A percentile compares a stretch with the other conserved stretches of the same genome.
These are phyloP conservation scores for Fusarium scirpi DNA, from an alignment of 2,329 filamentous ascomycete genomes.

Conservation along the genomic window DNA sequence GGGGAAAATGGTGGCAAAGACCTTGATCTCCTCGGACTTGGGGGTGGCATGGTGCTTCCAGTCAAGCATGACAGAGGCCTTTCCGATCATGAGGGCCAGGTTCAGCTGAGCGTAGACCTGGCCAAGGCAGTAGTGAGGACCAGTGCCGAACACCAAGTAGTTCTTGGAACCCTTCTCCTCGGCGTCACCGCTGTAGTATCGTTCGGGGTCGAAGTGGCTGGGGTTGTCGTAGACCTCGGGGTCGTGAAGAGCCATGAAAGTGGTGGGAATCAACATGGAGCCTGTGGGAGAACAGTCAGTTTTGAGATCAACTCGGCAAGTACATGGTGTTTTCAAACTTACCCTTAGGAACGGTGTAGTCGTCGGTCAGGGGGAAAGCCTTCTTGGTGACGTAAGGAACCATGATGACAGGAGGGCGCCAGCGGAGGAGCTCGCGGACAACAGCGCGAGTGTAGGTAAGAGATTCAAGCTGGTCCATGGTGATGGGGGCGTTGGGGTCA, in stretches of 20 bases:
- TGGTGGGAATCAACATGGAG: slow-evolving; percentile 93
- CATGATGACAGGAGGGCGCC: slow-evolving; percentile 96
- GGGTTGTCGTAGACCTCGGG: slow-evolving; percentile 92
- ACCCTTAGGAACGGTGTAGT: slow-evolving; percentile 93
- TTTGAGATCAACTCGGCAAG: background rate
- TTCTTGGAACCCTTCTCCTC: slow-evolving; percentile 91
- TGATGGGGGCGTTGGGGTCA: slow-evolving; percentile 75
- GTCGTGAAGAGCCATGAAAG: slow-evolving; percentile 91
- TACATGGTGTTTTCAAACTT: slow-evolving; percentile 39
- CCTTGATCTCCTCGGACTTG: slow-evolving; percentile 92
- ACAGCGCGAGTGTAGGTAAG: slow-evolving; percentile 92
- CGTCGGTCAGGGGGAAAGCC: slow-evolving; percentile 87
- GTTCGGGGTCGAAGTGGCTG: slow-evolving; percentile 88
- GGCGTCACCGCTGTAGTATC: slow-evolving; percentile 90
- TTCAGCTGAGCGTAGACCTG: slow-evolving; percentile 93
- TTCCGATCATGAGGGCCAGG: slow-evolving; percentile 89
- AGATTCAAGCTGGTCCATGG: slow-evolving; percentile 88
- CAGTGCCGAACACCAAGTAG: slow-evolving; percentile 94
- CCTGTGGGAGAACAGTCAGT: slow-evolving; percentile 58
- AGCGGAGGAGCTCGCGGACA: slow-evolving; percentile 90
- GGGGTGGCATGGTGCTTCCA: slow-evolving; percentile 92
- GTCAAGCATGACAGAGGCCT: slow-evolving; percentile 86
- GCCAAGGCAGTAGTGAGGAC: slow-evolving; percentile 95
- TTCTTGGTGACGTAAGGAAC: slow-evolving; percentile 96
- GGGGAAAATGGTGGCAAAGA: slow-evolving; percentile 98